Conservation (phyloP, 345 rosid genomes). For the Linum lewisii region DNA sequence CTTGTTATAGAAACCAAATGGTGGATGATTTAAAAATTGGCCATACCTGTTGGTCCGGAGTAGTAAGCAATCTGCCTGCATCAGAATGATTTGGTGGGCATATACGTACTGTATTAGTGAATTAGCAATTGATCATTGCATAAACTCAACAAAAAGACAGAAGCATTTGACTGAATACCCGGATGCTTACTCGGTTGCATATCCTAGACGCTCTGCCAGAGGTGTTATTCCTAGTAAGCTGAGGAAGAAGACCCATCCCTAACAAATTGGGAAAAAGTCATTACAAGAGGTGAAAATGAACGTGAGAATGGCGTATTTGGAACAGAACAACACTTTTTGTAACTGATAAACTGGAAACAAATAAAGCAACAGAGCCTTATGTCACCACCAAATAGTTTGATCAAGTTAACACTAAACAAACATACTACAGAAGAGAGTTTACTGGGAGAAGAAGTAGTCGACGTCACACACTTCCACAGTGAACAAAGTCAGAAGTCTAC, state of each 20-base stretch:
- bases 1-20: background rate
- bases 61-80: conserved; percentile 6
- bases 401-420: too few species aligned
- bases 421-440: too few species aligned
- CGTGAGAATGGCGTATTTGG: background rate
- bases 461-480: too few species aligned
- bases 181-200: conserved; percentile 3
- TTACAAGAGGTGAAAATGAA: background rate
- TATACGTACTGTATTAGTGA: background rate
- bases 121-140: too few species aligned
- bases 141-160: background rate
- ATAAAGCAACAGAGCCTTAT: too few species aligned
- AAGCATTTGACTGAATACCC: too few species aligned
- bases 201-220: conserved; percentile 5
- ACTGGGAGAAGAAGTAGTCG: too few species aligned
- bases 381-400: too few species aligned
- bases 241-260: background rate
- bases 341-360: too few species aligned
- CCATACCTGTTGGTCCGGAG: background rate
- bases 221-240: conserved; percentile 4
- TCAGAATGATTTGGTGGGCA: background rate
- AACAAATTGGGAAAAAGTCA: background rate
- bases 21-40: background rate
- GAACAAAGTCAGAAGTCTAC: too few species aligned
- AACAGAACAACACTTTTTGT: background rate